Evolutionary conservation across 768 basidiomycete genomes (phyloP), one percentile per base, ranked within the genome.

Genomic region (Rhizopogon salebrosus): DNA sequence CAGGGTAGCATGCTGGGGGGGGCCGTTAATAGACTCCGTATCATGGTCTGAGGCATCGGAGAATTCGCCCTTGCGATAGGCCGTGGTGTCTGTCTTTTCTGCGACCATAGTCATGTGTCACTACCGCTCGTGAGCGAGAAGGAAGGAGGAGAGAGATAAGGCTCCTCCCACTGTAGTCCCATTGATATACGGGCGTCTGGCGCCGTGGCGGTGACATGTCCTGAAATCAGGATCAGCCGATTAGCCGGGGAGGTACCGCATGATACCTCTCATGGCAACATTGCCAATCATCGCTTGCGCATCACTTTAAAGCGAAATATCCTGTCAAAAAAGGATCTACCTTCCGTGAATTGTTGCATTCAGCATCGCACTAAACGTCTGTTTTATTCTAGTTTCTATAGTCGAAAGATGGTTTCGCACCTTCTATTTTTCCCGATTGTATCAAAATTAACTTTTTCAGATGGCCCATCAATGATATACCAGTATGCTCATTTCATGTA

Each of bases 1-100:
- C 37, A 85, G 79, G 40, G 26, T 56, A n/a, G n/a, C n/a, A 0
- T 42, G 51, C 3, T 20, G 4, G 46, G 49, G 2, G 13, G 41
- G n/a, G 1, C 0, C 23, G 7, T 49, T 9, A 3, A 51, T 29
- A 2, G 51, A 55, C 38, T 70, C 67, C 20, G 62, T 54, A 13
- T 69, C 67, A 6, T 54, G 55, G 1, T 58, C 7, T 23, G 64
- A 70, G 38, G 7, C 49, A 0, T 62, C 55, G 14, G 57, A 34
- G 13, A 57, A 16, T 46, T 46, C 45, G 48, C 34, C 16, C 16
- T 57, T 59, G 42, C 14, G 38, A 8, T 52, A 16, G n/a, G 3
- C 24, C 11, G n/a, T 37, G 3, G 48, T 1, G 6, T 27, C 42
- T 18, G 54, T 58, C 50, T 69, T 70, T 38, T 69, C 69, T 2